Evolutionary conservation across 352 stramenopile species (phyloP), one percentile per base, ranked within the genome.

Genomic region (Phytopythium cucurbitacearum): DNA sequence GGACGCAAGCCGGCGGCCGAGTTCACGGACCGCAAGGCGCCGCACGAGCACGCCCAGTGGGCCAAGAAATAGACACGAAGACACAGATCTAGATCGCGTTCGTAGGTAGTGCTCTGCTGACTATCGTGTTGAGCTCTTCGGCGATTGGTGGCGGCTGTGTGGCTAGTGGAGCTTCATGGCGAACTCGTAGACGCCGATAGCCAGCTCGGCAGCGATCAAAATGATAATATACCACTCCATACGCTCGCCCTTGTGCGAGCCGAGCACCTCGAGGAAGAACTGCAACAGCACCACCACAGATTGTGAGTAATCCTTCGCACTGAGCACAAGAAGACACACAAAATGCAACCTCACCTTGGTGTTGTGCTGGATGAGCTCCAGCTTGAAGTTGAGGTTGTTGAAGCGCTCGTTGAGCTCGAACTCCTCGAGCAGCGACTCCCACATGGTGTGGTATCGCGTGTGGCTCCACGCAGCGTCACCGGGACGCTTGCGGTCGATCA

Each of bases 151-250:
- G 21, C 21, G 21, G 21, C 21, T 28, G 21, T 28, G 21, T 28
- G 21, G 21, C 15, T 46, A 45, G 40, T 40, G 65, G 28, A 92
- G 63, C 62, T 90, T 90, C 73, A 90, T 80, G 37, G 77, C 57
- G 37, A 94, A 65, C 51, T 91, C 81, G 59, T 92, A 95, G 34
- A 86, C 60, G 48, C 78, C 96, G 60, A 99, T 84, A 33, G 92
- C 71, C 36, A 97, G 89, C 72, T 99, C 96, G 16, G 96, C 89
- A 13, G 83, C 80, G 65, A 99, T 98, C 13, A 99, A 66, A 40
- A 97, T 89, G 77, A 99, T 98, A 75, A 99, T 98, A 58, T 98
- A 98, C 95, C 95, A 98, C 74, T 99, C 96, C 64, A 98, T 79
- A 48, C 86, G 82, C 56, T 91, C 78, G 56, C 85, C 85, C 71